These are phyloP conservation scores for Haplographium delicatum DNA, from an alignment of 495 filamentous ascomycete genomes.

Conservation along the genomic window DNA sequence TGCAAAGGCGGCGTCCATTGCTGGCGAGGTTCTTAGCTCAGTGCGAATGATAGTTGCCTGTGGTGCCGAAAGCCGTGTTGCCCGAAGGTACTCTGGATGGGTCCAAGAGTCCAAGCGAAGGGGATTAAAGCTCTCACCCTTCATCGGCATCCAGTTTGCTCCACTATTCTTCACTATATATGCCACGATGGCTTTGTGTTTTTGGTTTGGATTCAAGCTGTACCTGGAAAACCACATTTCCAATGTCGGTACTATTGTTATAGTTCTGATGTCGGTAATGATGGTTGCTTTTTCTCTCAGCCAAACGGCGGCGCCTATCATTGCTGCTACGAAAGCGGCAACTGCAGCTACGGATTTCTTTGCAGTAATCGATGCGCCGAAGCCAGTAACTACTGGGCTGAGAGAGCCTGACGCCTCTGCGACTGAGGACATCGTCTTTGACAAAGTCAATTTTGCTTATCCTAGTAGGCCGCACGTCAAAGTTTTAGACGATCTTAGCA, in stretches of 20 bases:
- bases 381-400: conserved; percentile 39
- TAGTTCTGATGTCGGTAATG: conserved; percentile 52
- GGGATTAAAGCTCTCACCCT: conserved; percentile 32
- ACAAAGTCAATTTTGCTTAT: conserved; percentile 61
- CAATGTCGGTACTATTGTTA: conserved; percentile 34
- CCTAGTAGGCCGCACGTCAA: conserved; percentile 61
- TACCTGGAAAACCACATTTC: conserved; percentile 34
- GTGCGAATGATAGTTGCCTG: conserved; percentile 59
- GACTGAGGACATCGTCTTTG: conserved; percentile 51
- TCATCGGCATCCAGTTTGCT: conserved; percentile 29
- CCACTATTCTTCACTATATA: conserved; percentile 33
- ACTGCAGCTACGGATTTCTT: conserved; percentile 51
- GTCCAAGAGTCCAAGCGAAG: conserved; percentile 51
- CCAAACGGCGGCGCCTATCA: conserved; percentile 44
- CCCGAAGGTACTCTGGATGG: conserved; percentile 46
- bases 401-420: conserved; percentile 39
- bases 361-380: conserved; percentile 50
- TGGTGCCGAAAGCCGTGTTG: conserved; percentile 53
- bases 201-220: conserved; percentile 48
- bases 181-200: conserved; percentile 30
- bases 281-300: conserved; percentile 36
- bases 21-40: conserved; percentile 52
- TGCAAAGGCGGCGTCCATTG: conserved; percentile 54
- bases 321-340: conserved; percentile 45
- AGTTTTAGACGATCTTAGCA: conserved; percentile 49